Conservation (phyloP, 2,329 filamentous ascomycete species). For the Hypoxylon sp. region DNA sequence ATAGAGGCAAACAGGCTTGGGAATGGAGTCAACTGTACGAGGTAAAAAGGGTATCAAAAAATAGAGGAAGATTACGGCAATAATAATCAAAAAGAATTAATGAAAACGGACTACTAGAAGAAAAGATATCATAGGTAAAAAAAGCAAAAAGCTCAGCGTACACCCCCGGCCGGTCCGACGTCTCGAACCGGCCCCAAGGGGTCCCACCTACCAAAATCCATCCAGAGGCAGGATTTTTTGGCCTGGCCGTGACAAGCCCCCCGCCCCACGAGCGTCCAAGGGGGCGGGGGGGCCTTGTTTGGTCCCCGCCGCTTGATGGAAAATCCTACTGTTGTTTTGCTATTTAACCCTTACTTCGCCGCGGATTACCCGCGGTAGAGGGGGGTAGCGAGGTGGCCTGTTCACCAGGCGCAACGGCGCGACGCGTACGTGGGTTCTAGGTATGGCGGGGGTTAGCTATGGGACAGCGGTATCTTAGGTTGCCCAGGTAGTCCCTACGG, state of each 20-base stretch:
- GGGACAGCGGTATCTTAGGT: neutral
- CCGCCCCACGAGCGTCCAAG: neutral
- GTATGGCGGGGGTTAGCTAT: neutral
- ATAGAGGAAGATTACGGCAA: neutral
- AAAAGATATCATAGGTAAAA: neutral
- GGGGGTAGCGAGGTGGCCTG: neutral
- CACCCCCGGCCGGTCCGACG: neutral
- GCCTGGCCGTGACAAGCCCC: neutral
- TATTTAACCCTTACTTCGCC: neutral
- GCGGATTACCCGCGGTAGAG: neutral
- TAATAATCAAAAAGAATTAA: neutral
- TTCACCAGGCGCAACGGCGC: neutral
- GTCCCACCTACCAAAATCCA: neutral
- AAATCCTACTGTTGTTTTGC: neutral
- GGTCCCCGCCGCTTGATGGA: neutral
- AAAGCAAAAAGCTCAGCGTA: constrained; percentile 3
- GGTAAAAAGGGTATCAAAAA: neutral
- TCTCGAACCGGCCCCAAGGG: neutral
- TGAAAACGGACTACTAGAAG: neutral
- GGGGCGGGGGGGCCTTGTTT: neutral
- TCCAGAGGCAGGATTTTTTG: constrained; percentile 1
- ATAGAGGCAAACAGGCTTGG: neutral
- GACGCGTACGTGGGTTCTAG: neutral
- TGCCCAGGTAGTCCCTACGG: neutral
- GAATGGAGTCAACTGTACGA: neutral